Conservation (phyloP, 2,329 filamentous ascomycete species). For the Aspergillus fructus region DNA sequence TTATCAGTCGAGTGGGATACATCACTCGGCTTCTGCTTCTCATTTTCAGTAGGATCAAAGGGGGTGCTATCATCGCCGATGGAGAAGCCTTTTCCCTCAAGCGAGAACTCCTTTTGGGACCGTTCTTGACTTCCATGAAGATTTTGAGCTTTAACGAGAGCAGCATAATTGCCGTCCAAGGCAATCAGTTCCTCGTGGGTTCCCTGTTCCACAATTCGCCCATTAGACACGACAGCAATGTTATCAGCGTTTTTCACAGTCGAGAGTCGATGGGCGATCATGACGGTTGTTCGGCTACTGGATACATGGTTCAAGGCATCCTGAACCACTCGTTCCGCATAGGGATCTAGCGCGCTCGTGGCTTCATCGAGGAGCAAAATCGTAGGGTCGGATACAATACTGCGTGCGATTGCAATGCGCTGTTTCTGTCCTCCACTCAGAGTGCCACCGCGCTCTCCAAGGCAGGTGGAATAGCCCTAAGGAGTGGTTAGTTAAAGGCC, state of each 20-base stretch:
- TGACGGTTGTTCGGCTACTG: constrained; percentile 86
- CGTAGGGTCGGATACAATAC: constrained; percentile 86
- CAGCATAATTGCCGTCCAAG: constrained; percentile 71
- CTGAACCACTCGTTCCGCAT: constrained; percentile 91
- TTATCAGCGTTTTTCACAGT: constrained; percentile 94
- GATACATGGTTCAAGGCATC: constrained; percentile 84
- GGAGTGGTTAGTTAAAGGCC: not conserved
- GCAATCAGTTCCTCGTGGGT: constrained; percentile 78
- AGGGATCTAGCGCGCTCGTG: constrained; percentile 89
- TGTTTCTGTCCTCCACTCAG: constrained; percentile 96
- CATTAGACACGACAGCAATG: constrained; percentile 87
- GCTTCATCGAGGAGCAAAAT: constrained; percentile 92
- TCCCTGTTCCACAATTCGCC: constrained; percentile 85
- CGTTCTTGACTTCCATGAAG: not conserved
- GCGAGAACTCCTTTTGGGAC: not conserved
- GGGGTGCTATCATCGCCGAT: constrained; percentile 20
- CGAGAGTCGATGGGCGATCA: constrained; percentile 90
- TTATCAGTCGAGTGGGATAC: not conserved
- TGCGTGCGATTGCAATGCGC: constrained; percentile 89
- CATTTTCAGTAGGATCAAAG: not conserved
- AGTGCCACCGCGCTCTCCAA: constrained; percentile 88
- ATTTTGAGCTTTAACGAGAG: constrained; percentile 78
- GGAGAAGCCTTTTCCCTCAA: constrained; percentile 17
- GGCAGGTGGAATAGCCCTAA: constrained; percentile 87
- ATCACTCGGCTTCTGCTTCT: not conserved